phyloP scores from a whole-genome alignment of 2,329 filamentous ascomycete species.

The Arthrobotrys entomopaga region DNA sequence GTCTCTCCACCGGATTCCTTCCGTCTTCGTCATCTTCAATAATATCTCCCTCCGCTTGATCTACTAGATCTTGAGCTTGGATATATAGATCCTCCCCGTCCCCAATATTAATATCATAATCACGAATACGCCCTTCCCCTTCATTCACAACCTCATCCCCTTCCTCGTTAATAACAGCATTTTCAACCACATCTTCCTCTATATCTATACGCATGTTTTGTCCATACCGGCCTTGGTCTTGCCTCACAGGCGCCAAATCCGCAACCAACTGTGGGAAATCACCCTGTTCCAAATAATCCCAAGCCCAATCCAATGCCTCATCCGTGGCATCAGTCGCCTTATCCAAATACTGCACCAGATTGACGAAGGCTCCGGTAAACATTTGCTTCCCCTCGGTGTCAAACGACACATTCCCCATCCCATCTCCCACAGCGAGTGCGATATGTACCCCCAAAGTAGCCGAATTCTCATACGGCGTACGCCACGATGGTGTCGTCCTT shows the following conservation, averaged over 20 bases:
- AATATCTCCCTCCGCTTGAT: neutral
- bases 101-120: neutral
- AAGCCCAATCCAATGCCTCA: neutral
- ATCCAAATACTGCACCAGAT: neutral
- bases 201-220: no score
- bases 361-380: neutral
- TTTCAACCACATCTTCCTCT: no score
- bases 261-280: slow-evolving; percentile 1
- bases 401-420: neutral
- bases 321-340: neutral
- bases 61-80: neutral
- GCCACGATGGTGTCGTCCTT: neutral
- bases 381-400: slow-evolving; percentile 10
- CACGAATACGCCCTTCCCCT: neutral
- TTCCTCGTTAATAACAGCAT: neutral
- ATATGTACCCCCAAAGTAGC: neutral
- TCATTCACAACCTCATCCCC: neutral
- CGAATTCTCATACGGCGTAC: neutral
- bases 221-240: no score
- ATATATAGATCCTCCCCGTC: neutral
- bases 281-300: neutral
- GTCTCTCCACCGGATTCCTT: neutral
- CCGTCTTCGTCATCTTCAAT: neutral
- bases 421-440: neutral
- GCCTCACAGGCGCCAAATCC: slow-evolving; percentile 6